These are phyloP conservation scores for Panus rudis DNA, from an alignment of 768 basidiomycete genomes.

Conservation along the genomic window DNA sequence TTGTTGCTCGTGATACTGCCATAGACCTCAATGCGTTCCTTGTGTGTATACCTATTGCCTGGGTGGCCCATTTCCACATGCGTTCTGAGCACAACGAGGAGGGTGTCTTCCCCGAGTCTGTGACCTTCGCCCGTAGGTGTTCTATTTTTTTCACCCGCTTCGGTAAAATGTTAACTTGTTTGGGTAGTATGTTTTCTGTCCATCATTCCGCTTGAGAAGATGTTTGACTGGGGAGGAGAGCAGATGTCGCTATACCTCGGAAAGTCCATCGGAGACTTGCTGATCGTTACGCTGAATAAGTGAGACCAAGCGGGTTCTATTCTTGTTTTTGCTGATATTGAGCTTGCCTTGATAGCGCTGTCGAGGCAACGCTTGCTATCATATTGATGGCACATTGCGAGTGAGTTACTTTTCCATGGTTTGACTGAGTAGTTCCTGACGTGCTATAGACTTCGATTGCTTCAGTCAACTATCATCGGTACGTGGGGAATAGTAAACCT, in stretches of 20 bases:
- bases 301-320: constrained; percentile 20
- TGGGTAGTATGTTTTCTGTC: constrained; percentile 17
- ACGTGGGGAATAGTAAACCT: too few relatives aligned
- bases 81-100: neutral
- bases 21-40: constrained; percentile 43
- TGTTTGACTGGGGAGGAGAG: constrained; percentile 62
- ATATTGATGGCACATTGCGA: constrained; percentile 65
- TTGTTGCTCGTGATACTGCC: neutral
- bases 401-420: constrained; percentile 32
- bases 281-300: constrained; percentile 63
- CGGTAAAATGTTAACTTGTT: neutral
- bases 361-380: constrained; percentile 68
- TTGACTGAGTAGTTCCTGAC: neutral
- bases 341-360: constrained; percentile 42
- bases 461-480: constrained; percentile 69
- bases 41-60: constrained; percentile 52
- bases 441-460: constrained; percentile 42
- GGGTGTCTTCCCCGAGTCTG: constrained; percentile 26
- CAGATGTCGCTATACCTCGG: constrained; percentile 50
- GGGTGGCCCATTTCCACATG: constrained; percentile 51
- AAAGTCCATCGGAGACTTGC: constrained; percentile 56
- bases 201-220: constrained; percentile 57
- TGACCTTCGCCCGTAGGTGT: constrained; percentile 41
- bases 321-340: neutral
- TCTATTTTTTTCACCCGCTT: neutral